Percentiles rank a stretch among this genome's conserved stretches.
Conservation (phyloP, 352 stramenopile species). For the Phytopythium chamaehyphon region DNA sequence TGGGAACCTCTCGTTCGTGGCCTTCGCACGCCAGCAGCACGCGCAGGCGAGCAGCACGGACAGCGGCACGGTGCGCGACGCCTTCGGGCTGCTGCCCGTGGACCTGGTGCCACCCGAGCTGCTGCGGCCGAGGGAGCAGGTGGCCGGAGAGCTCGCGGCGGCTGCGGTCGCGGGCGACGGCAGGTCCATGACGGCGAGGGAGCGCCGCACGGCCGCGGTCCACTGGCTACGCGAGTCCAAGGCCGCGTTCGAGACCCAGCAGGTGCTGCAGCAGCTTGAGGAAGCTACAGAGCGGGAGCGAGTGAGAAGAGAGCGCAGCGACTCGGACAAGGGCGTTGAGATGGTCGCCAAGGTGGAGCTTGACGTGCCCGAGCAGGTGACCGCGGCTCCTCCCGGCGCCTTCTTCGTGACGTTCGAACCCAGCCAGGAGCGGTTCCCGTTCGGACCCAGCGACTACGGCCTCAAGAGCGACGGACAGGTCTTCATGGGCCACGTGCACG, state of each 20-base stretch:
- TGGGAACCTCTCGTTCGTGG: conserved; percentile 51
- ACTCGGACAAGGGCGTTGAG: background rate
- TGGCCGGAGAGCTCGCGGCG: conserved; percentile 12
- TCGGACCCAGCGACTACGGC: conserved; percentile 9
- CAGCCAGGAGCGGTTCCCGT: conserved; percentile 30
- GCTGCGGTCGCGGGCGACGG: background rate
- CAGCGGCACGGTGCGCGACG: conserved; percentile 33
- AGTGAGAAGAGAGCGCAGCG: conserved; percentile 15
- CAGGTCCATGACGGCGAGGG: conserved; percentile 16
- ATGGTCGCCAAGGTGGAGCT: background rate
- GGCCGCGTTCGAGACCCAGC: conserved; percentile 16
- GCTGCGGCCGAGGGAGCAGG: conserved; percentile 20
- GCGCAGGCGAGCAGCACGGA: conserved; percentile 7
- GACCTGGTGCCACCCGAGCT: conserved; percentile 56
- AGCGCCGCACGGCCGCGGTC: conserved; percentile 24
- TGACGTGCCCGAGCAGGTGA: background rate
- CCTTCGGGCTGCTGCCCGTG: conserved; percentile 45
- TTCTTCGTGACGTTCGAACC: conserved; percentile 46
- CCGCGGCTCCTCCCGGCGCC: background rate
- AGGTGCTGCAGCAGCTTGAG: conserved; percentile 6
- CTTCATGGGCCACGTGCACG: conserved; percentile 35
- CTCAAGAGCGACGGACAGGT: background rate
- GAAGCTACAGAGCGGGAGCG: background rate
- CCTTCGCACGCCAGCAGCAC: conserved; percentile 43
- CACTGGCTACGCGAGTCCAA: conserved; percentile 35